phyloP scores from a whole-genome alignment of 106 monocot species.

The Acorus calamus region DNA sequence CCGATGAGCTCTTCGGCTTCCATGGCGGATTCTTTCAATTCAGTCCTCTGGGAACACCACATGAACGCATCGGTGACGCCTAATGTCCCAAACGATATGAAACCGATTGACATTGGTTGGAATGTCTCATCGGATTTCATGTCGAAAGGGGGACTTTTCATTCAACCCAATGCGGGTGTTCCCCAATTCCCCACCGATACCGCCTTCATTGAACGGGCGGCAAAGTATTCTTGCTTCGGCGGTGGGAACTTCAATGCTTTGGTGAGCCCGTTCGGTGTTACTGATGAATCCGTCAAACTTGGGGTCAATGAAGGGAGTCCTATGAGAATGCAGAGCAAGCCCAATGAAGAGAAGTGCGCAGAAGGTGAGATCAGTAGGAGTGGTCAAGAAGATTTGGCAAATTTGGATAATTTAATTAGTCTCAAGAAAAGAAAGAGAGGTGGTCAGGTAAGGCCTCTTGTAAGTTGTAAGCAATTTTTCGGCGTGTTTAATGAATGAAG shows the following conservation, averaged over 20 bases:
- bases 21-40: slow-evolving; percentile 27
- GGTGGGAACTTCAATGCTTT: slow-evolving; percentile 11
- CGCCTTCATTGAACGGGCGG: slow-evolving; percentile 61
- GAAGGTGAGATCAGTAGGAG: slow-evolving; percentile 17
- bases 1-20: slow-evolving; percentile 13
- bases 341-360: no score
- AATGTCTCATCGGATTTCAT: slow-evolving; percentile 9
- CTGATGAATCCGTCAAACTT: slow-evolving; percentile 1
- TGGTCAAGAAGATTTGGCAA: slow-evolving; percentile 27
- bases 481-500: background rate
- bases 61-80: background rate
- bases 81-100: background rate
- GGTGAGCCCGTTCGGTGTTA: slow-evolving; percentile 11
- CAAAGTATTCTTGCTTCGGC: slow-evolving; percentile 56
- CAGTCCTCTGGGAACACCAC: slow-evolving; percentile 20
- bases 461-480: background rate
- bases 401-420: slow-evolving; percentile 3
- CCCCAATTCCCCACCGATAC: slow-evolving; percentile 47
- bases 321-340: slow-evolving; percentile 7
- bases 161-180: slow-evolving; percentile 6
- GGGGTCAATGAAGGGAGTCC: slow-evolving; percentile 16
- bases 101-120: slow-evolving; percentile 22
- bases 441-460: slow-evolving; percentile 23
- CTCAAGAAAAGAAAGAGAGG: slow-evolving; percentile 43
- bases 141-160: slow-evolving; percentile 5